Percentiles rank a stretch among this genome's conserved stretches.
Conservation (phyloP, 164 flowering plant genomes). For the Nymphaea colorata region DNA sequence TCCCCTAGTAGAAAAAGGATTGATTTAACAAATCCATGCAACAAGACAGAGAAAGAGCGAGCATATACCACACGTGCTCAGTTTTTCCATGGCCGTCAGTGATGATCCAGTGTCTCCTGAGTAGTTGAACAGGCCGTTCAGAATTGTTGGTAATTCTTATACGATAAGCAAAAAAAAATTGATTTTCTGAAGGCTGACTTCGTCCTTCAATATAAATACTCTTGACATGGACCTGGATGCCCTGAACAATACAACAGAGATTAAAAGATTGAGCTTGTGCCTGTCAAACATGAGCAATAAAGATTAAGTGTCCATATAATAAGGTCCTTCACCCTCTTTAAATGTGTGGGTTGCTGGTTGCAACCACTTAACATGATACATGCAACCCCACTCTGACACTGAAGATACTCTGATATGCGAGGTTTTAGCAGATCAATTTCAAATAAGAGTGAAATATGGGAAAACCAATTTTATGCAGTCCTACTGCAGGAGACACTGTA, state of each 20-base stretch:
- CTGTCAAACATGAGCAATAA: no score
- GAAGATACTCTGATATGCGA: no score
- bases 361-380: no score
- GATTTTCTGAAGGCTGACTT: slow-evolving; percentile 78
- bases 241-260: slow-evolving; percentile 26
- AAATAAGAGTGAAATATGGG: no score
- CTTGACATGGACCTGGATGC: slow-evolving; percentile 85
- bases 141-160: slow-evolving; percentile 89
- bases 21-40: not conserved
- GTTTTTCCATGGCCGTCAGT: slow-evolving; percentile 80
- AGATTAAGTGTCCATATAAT: no score
- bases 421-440: no score
- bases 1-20: not conserved
- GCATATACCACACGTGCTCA: slow-evolving; percentile 65
- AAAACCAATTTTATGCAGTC: no score
- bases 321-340: no score
- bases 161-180: slow-evolving; percentile 79
- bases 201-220: slow-evolving; percentile 83
- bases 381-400: no score
- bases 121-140: slow-evolving; percentile 85
- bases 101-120: slow-evolving; percentile 88
- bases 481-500: not conserved
- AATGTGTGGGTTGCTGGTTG: no score
- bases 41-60: not conserved
- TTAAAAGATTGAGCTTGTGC: no score